Evolutionary conservation across 1,284 basidiomycete genomes (phyloP), one percentile per base, ranked within the genome.

Genomic region (Boletus smithii): DNA sequence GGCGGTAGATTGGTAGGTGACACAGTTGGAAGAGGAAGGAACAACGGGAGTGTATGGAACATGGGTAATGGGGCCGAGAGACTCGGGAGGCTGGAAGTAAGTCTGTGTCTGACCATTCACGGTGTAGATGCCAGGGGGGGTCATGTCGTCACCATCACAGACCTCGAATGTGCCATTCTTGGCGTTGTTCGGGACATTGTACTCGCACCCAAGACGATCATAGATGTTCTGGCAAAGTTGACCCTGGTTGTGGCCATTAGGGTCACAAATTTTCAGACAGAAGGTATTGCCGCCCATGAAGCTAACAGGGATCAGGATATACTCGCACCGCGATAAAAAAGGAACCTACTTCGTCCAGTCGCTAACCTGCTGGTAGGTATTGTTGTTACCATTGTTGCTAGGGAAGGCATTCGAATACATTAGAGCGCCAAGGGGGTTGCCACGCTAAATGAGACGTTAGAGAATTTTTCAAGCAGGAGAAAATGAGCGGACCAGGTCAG

Each of bases 181-280:
- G 24, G 80, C 83, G 31, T 73, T 70, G 53, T 79, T 81, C n/a
- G 85, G 85, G 2, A 74, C 79, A 58, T 88, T 88, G 69, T 80
- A 86, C 9, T 58, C 62, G 58, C 85, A 88, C 0, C 86, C 86
- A 47, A 85, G 78, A 49, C 81, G 77, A 59, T 88, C 85, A 50
- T 70, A 79, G 44, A 77, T 73, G 67, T 85, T 79, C 55, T 82
- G 70, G 71, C 85, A 88, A 56, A 68, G 75, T 33, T 70, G 60
- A 3, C 72, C 70, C 10, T 74, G 76, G 50, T 79, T 72, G n/a
- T 72, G 59, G 24, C 70, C 69, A 17, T 69, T 59, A 1, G 81
- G 83, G 55, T 87, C 81, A 63, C 86, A 88, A 1, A 69, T 66
- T 55, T 81, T 81, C 44, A 79, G 54, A 58, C 79, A 81, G 63